These are phyloP conservation scores for Teunomyces stri DNA, from an alignment of 805 yeast genomes.

Conservation along the genomic window DNA sequence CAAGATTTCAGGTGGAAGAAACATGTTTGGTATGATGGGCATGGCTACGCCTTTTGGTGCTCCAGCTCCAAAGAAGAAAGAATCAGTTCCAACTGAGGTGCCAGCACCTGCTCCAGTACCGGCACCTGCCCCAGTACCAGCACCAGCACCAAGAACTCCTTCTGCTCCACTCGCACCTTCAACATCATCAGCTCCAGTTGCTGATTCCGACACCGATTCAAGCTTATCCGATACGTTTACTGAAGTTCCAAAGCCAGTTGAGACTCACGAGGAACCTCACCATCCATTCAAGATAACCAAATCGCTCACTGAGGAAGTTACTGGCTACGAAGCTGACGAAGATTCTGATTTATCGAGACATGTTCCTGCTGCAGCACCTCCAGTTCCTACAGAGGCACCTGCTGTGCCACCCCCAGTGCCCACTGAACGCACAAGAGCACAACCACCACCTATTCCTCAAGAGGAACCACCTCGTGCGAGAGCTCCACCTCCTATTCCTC, in stretches of 20 bases:
- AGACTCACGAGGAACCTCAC: slow-evolving; percentile 2
- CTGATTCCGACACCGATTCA: not conserved
- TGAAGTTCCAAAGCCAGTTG: not conserved
- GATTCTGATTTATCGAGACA: slow-evolving; percentile 32
- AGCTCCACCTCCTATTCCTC: slow-evolving; percentile 3
- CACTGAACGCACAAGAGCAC: not conserved
- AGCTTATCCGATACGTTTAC: not conserved
- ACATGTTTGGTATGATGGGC: slow-evolving; percentile 74
- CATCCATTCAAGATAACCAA: slow-evolving; percentile 13
- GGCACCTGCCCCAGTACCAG: not conserved
- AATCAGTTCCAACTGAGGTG: not conserved
- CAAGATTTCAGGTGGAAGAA: slow-evolving; percentile 83
- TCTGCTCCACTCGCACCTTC: slow-evolving; percentile 3
- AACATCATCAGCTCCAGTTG: slow-evolving; percentile 3
- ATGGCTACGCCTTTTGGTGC: slow-evolving; percentile 42
- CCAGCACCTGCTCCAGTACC: not conserved
- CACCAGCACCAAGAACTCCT: not conserved
- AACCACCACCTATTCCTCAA: slow-evolving; percentile 19
- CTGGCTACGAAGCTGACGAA: slow-evolving; percentile 75
- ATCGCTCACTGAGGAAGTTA: slow-evolving; percentile 27
- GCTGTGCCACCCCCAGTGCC: slow-evolving; percentile 8
- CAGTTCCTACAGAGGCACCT: slow-evolving; percentile 8
- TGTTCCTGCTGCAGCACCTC: slow-evolving; percentile 9
- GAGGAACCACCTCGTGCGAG: not conserved
- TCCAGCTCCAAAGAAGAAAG: slow-evolving; percentile 11